A percentile compares a stretch with the other conserved stretches of the same genome.
These are phyloP conservation scores for Monilinia fructigena DNA, from an alignment of 2,329 filamentous ascomycete genomes.

Conservation along the genomic window DNA sequence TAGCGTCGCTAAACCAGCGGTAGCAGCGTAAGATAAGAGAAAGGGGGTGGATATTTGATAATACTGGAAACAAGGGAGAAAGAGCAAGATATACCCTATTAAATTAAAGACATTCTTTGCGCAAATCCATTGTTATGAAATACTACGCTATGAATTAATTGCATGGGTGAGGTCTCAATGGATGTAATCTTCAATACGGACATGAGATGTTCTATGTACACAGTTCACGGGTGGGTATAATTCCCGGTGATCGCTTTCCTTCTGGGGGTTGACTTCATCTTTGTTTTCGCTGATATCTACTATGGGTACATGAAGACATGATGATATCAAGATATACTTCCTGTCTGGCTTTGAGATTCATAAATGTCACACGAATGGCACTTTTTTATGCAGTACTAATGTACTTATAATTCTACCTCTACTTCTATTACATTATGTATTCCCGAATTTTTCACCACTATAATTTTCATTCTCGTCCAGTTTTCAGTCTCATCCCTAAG, in stretches of 20 bases:
- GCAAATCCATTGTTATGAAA: neutral
- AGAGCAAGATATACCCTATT: slow-evolving; percentile 20
- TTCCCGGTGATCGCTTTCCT: neutral
- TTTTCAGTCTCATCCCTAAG: no score
- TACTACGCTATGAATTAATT: neutral
- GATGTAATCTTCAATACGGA: neutral
- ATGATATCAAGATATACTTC: neutral
- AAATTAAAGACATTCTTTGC: slow-evolving; percentile 5
- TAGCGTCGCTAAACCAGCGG: slow-evolving; percentile 41
- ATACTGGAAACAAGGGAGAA: neutral
- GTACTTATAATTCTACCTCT: neutral
- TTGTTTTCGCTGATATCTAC: no score
- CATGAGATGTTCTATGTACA: no score
- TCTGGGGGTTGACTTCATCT: no score
- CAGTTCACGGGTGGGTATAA: neutral
- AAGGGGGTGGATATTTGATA: neutral
- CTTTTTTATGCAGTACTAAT: neutral
- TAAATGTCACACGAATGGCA: neutral
- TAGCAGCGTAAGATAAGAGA: slow-evolving; percentile 10
- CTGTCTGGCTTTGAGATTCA: neutral
- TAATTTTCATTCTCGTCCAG: no score
- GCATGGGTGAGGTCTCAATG: neutral
- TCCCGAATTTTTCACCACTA: no score
- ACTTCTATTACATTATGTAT: no score
- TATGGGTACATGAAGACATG: no score